Evolutionary conservation across 306 rosid genomes (phyloP).

Genomic region (Comarum palustre): DNA sequence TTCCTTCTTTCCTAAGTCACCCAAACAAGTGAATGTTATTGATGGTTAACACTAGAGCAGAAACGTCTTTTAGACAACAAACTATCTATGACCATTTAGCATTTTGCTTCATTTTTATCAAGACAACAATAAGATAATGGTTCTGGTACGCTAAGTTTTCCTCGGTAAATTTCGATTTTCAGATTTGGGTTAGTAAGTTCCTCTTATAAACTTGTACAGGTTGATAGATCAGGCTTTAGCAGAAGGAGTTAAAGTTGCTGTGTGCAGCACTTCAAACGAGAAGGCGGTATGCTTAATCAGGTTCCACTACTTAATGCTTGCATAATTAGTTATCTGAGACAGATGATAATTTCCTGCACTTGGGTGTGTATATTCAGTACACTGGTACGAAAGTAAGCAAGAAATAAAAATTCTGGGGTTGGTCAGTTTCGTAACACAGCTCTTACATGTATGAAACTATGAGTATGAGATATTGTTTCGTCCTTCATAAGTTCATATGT

Average conservation of each 20-base stretch:
- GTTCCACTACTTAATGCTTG: constrained; percentile 33
- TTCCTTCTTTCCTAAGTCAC: neutral
- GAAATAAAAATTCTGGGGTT: neutral
- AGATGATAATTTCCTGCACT: neutral
- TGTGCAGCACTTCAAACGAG: constrained; percentile 98
- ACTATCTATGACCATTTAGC: neutral
- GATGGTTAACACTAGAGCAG: neutral
- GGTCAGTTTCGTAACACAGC: constrained; percentile 6
- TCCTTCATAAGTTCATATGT: neutral
- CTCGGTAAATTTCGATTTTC: neutral
- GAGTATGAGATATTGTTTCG: neutral
- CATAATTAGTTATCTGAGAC: constrained; percentile 8
- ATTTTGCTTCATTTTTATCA: neutral
- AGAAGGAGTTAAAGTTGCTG: constrained; percentile 91
- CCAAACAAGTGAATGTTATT: neutral
- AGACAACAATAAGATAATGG: neutral
- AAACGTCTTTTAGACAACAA: neutral
- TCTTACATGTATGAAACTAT: constrained; percentile 13
- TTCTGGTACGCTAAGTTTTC: neutral
- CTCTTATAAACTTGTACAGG: constrained; percentile 44
- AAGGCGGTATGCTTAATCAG: constrained; percentile 89
- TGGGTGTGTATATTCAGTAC: neutral
- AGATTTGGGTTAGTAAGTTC: constrained; percentile 18
- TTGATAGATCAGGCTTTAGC: constrained; percentile 82
- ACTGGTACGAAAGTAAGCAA: neutral